Evolutionary conservation across 202 grass and related monocot genomes (phyloP).

Genomic region (Schoenoplectus tabernaemontani): DNA sequence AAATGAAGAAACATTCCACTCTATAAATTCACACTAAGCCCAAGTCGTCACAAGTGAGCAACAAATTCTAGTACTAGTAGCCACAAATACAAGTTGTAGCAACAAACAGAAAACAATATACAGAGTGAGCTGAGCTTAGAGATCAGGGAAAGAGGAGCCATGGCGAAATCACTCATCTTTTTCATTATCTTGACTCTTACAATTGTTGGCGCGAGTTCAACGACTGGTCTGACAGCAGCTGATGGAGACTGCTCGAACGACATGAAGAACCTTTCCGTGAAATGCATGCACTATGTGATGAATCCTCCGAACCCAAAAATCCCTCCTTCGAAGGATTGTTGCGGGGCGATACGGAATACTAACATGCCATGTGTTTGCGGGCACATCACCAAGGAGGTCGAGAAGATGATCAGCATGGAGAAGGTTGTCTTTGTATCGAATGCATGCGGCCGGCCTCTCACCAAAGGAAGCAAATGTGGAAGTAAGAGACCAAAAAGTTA

Average conservation of each 20-base stretch:
- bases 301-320: slow-evolving; percentile 16
- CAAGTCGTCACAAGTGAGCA: neutral
- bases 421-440: slow-evolving; percentile 16
- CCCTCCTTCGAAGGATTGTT: slow-evolving; percentile 22
- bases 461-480: slow-evolving; percentile 29
- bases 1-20: neutral
- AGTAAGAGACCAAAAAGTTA: slow-evolving; percentile 6
- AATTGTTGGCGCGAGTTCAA: neutral
- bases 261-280: neutral
- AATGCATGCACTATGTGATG: slow-evolving; percentile 34
- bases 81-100: neutral
- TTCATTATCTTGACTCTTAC: neutral
- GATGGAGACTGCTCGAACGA: neutral
- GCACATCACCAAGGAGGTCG: slow-evolving; percentile 1
- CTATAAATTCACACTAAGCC: slow-evolving; percentile 12
- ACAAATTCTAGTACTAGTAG: too few species aligned
- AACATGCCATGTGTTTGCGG: slow-evolving; percentile 21
- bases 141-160: neutral
- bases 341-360: neutral
- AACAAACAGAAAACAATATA: neutral
- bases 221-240: neutral
- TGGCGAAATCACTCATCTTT: neutral
- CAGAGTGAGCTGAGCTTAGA: neutral
- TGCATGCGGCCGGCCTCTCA: slow-evolving; percentile 19
- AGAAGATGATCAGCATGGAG: slow-evolving; percentile 27